Base-by-base conservation (phyloP, 805 yeast species). In the Henningerozyma blattae region DNA sequence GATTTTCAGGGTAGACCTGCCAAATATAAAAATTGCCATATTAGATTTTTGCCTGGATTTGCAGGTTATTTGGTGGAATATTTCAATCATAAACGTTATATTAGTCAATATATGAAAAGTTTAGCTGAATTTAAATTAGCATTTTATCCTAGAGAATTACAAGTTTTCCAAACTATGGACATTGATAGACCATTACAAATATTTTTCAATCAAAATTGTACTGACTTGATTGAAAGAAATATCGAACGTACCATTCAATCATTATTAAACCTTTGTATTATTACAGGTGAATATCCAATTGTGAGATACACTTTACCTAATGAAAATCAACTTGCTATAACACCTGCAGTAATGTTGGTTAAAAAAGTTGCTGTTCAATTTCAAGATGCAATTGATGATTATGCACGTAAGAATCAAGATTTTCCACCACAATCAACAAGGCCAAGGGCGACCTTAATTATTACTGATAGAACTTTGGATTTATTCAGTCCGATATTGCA, bases 251-350 rank as follows among this genome's bases (percentile, higher is more conserved):
- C 81, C 0, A 84, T 89, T 1, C 61, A 70, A 27, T 55, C 84
- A 16, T 62, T 91, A 43, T 73, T 85, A 20, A 73, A 77, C 43
- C 46, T 84, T 17, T 82, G 94, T 63, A 71, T 81, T 6, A 50
- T 80, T 8, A 75, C 91, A 1, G 93, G 93, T 12, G 96, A 87
- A 49, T 83, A 80, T 45, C 98, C 98, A 2, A 70, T 80, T 29
- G 72, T 91, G 15, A 66, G 98, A 44, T 83, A 73, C 57, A 77
- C 52, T 7, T 44, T 75, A 49, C 64, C 72, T 7, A 68, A 77
- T 4, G 69, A 69, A 28, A 61, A 68, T 14, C 53, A 50, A 46
- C 60, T 71, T 26, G 63, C 66, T 8, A 52, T 60, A 20, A 68
- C 72, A 43, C 66, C 68, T 18, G 77, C 86, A 0, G 61, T 76